Evolutionary conservation across 371 early-diverging fungal genomes (phyloP), one percentile per base, ranked within the genome.

Genomic region (Mucor velutinosus): DNA sequence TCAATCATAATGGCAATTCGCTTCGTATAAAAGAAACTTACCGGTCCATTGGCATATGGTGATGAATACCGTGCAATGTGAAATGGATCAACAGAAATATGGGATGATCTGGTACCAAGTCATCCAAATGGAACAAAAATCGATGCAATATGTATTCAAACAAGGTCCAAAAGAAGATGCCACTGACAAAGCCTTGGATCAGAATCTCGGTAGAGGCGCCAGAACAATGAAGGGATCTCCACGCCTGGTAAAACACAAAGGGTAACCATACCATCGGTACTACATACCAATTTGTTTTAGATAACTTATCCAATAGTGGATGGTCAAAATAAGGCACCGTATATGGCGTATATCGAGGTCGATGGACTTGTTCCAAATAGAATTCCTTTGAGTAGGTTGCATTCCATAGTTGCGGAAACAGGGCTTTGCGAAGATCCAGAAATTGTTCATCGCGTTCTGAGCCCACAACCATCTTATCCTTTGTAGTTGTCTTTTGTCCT

Each of bases 21-120:
- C 17, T 12, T 10, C 21, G 15, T 32, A 14, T 1, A 0, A n/a
- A 19, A 58, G 0, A 35, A 6, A 14, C 25, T 61, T 80, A 92
- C 90, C 88, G 87, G 73, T 97, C 98, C 96, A 97, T 97, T 6
- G 98, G 98, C 74, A 97, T 78, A 75, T 89, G 95, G 78, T 97
- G 98, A 80, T 97, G 98, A 51, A 97, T 92, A 39, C 98, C 98
- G 71, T 97, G 98, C n/a, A 96, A 76, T 68, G 93, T 75, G 62
- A 97, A 97, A 72, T 97, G 98, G 0, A 86, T 63, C 17, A 88
- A 62, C 49, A 95, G 76, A 5, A 90, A 88, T 7, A 86, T 61
- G 8, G 88, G 90, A 66, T 92, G 87, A 77, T 97, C 95, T 10
- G 98, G 98, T 59, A 98, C 66, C 21, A 87, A 70, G 8, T 89